Evolutionary conservation across 2,329 filamentous ascomycete genomes (phyloP).

Genomic region (Ceratocystis destructans): DNA sequence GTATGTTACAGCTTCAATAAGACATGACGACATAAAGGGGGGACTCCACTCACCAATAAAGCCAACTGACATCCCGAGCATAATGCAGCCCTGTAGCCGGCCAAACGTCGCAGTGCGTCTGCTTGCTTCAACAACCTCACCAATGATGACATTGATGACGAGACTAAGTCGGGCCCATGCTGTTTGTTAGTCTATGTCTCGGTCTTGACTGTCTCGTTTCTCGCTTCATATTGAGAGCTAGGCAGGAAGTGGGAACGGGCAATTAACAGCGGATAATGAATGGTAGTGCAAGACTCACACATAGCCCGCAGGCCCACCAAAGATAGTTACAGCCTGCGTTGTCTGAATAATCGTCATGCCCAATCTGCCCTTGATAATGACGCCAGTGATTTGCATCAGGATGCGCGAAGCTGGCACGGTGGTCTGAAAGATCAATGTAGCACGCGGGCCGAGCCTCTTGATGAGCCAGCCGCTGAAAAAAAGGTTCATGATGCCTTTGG

Average conservation of each 20-base stretch:
- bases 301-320: slow-evolving; percentile 57
- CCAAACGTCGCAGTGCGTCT: slow-evolving; percentile 52
- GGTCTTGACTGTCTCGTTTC: no score
- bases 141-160: slow-evolving; percentile 53
- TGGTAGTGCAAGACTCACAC: slow-evolving; percentile 29
- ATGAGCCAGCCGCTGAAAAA: slow-evolving; percentile 54
- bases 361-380: slow-evolving; percentile 42
- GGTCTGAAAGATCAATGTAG: slow-evolving; percentile 48
- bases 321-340: slow-evolving; percentile 52
- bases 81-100: slow-evolving; percentile 49
- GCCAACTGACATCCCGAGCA: slow-evolving; percentile 52
- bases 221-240: no score
- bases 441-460: slow-evolving; percentile 50
- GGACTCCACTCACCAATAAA: slow-evolving; percentile 36
- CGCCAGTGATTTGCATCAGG: slow-evolving; percentile 49
- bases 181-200: not conserved
- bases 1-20: not conserved
- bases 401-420: slow-evolving; percentile 52
- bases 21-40: not conserved
- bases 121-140: slow-evolving; percentile 47
- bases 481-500: slow-evolving; percentile 41
- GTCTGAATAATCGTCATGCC: slow-evolving; percentile 57
- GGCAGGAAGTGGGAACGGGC: no score
- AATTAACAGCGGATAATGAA: no score
- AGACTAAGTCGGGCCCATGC: slow-evolving; percentile 28